These are phyloP conservation scores for Boletus semigastroideus DNA, from an alignment of 1,284 basidiomycete genomes.

Conservation along the genomic window DNA sequence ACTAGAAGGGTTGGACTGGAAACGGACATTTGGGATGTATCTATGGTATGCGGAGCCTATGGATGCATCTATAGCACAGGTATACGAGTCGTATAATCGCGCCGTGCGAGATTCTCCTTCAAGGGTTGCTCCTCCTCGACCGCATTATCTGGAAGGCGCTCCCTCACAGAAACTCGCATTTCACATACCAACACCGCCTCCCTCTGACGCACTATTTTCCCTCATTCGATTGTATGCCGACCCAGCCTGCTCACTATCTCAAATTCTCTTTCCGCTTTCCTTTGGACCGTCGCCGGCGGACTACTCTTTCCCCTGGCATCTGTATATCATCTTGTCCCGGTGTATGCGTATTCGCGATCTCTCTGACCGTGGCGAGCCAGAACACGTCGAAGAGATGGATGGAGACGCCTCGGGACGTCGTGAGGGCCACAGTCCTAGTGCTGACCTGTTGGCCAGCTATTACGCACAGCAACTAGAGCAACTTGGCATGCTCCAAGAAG, in stretches of 20 bases:
- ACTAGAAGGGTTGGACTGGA: constrained; percentile 91
- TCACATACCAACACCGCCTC: constrained; percentile 30
- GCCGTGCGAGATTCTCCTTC: constrained; percentile 45
- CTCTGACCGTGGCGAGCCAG: constrained; percentile 66
- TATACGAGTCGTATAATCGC: constrained; percentile 68
- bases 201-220: constrained; percentile 76
- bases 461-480: constrained; percentile 90
- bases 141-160: constrained; percentile 60
- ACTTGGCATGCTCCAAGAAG: constrained; percentile 80
- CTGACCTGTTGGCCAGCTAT: constrained; percentile 78
- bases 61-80: constrained; percentile 70
- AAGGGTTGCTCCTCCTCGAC: constrained; percentile 61
- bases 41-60: constrained; percentile 87
- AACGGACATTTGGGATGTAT: constrained; percentile 87
- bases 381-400: constrained; percentile 35
- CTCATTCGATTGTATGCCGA: constrained; percentile 81
- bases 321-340: constrained; percentile 86
- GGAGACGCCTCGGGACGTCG: constrained; percentile 47
- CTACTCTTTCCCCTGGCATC: constrained; percentile 88
- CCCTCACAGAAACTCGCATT: constrained; percentile 35
- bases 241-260: constrained; percentile 62
- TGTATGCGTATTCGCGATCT: constrained; percentile 85
- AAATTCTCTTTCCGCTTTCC: constrained; percentile 64
- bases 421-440: constrained; percentile 78
- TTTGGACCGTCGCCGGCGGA: constrained; percentile 79